Evolutionary conservation across 2,329 filamentous ascomycete species (phyloP).

Genomic region (Pseudopithomyces chartarum): DNA sequence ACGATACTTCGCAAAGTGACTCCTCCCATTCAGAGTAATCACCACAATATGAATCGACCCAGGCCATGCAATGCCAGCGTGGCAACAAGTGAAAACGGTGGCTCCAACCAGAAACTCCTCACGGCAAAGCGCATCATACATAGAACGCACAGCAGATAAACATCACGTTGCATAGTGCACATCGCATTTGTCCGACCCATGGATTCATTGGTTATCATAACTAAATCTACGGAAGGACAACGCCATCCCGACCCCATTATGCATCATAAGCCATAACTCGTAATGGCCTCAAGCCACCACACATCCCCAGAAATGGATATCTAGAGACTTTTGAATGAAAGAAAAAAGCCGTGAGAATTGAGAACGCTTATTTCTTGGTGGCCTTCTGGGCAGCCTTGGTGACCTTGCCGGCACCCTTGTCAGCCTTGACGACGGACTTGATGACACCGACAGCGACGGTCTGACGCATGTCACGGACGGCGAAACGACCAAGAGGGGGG

Average conservation of each 20-base stretch:
- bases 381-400: conserved; percentile 54
- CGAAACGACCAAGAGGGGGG: conserved; percentile 99
- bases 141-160: too few species aligned
- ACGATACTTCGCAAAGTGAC: too few species aligned
- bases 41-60: too few species aligned
- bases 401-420: conserved; percentile 57
- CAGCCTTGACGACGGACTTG: conserved; percentile 64
- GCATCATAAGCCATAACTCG: conserved; percentile 43
- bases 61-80: too few species aligned
- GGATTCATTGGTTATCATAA: conserved; percentile 47
- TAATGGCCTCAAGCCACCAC: conserved; percentile 44
- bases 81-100: too few species aligned
- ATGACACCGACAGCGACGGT: conserved; percentile 94
- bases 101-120: too few species aligned
- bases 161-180: too few species aligned
- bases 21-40: too few species aligned
- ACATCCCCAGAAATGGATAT: conserved; percentile 45
- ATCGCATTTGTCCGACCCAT: conserved; percentile 28
- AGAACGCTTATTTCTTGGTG: conserved; percentile 48
- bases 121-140: too few species aligned
- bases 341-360: conserved; percentile 36
- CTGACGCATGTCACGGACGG: conserved; percentile 91
- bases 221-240: conserved; percentile 47
- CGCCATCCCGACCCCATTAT: conserved; percentile 44
- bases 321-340: conserved; percentile 36